Percentiles rank a stretch among this genome's conserved stretches.
Evolutionary conservation across 805 yeast species (phyloP).

Genomic region (Candida cerambycidarum): DNA sequence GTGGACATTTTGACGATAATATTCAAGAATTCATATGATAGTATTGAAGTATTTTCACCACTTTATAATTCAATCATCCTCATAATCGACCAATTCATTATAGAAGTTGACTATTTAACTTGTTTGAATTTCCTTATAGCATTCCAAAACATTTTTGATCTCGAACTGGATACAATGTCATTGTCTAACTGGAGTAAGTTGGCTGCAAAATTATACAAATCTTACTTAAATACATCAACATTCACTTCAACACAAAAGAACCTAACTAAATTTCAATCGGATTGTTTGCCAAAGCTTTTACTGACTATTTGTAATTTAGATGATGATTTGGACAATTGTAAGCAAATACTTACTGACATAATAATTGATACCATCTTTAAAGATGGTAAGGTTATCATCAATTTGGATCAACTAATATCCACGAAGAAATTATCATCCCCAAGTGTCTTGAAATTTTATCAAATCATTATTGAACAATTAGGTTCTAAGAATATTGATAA

Average conservation of each 20-base stretch:
- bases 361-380: slow-evolving; percentile 16
- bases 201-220: slow-evolving; percentile 23
- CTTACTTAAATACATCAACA: slow-evolving; percentile 21
- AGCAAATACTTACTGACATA: slow-evolving; percentile 3
- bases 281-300: slow-evolving; percentile 17
- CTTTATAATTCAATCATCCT: slow-evolving; percentile 20
- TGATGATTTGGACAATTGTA: slow-evolving; percentile 3
- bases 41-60: slow-evolving; percentile 14
- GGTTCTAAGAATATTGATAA: slow-evolving; percentile 33
- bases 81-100: slow-evolving; percentile 23
- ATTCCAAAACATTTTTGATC: slow-evolving; percentile 15
- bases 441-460: slow-evolving; percentile 22
- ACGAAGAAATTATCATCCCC: slow-evolving; percentile 11
- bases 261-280: slow-evolving; percentile 25
- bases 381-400: slow-evolving; percentile 18
- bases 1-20: slow-evolving; percentile 30
- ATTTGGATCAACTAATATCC: slow-evolving; percentile 23
- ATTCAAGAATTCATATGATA: slow-evolving; percentile 10
- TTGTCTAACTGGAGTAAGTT: slow-evolving; percentile 24
- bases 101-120: slow-evolving; percentile 30
- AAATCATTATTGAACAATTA: slow-evolving; percentile 26
- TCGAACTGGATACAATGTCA: slow-evolving; percentile 6
- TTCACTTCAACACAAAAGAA: slow-evolving; percentile 31
- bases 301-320: slow-evolving; percentile 13
- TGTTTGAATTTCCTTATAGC: slow-evolving; percentile 26